Conservation (phyloP, 1,284 basidiomycete genomes). For the Cryptococcus sp. region DNA sequence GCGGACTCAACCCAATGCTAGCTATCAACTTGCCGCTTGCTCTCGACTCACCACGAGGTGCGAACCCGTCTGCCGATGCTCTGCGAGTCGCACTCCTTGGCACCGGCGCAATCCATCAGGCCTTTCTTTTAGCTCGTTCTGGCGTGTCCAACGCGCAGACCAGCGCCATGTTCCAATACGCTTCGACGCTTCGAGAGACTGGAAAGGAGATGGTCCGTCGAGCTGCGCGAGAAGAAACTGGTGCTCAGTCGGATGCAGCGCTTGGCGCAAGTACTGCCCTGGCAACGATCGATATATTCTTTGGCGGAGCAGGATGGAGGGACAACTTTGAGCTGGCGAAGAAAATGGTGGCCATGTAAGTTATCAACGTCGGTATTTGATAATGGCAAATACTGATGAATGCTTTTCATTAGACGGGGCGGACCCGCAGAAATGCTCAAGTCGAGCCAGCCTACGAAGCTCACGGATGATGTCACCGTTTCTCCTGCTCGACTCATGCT, state of each 20-base stretch:
- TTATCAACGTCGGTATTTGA: too few relatives aligned
- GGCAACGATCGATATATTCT: constrained; percentile 57
- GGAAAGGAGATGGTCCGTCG: constrained; percentile 45
- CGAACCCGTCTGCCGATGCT: constrained; percentile 51
- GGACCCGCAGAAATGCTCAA: constrained; percentile 52
- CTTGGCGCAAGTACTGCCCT: constrained; percentile 54
- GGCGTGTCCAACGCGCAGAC: constrained; percentile 42
- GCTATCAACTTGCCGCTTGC: constrained; percentile 54
- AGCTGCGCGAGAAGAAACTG: constrained; percentile 19
- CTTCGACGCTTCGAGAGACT: constrained; percentile 38
- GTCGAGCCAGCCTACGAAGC: constrained; percentile 29
- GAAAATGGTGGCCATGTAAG: constrained; percentile 54
- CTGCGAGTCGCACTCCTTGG: constrained; percentile 52
- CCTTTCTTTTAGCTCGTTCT: constrained; percentile 50
- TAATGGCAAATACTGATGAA: constrained; percentile 8
- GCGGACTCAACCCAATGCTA: constrained; percentile 54
- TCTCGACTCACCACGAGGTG: constrained; percentile 48
- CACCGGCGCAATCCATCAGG: constrained; percentile 54
- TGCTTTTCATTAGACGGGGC: constrained; percentile 41
- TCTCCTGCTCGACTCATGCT: constrained; percentile 54
- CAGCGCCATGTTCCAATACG: constrained; percentile 45
- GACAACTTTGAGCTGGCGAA: constrained; percentile 56
- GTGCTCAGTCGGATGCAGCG: constrained; percentile 51
- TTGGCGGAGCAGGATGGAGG: constrained; percentile 54
- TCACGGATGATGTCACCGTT: constrained; percentile 51